phyloP scores from a whole-genome alignment of 257 asterid species.

The Henckelia pumila region DNA sequence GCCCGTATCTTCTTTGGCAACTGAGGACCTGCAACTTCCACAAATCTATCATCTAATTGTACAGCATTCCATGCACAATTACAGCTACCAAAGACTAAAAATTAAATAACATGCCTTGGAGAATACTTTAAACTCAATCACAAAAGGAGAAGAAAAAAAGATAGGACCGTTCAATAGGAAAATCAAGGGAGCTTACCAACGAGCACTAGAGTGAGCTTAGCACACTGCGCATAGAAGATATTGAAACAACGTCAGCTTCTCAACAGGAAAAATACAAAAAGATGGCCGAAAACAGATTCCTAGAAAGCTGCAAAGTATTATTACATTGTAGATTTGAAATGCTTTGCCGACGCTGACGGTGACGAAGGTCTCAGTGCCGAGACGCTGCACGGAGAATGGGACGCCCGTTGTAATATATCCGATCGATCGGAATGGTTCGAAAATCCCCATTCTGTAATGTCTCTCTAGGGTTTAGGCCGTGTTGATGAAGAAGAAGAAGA shows the following conservation, averaged over 20 bases:
- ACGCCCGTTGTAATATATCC: slow-evolving; percentile 75
- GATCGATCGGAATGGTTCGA: slow-evolving; percentile 82
- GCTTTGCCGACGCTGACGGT: slow-evolving; percentile 91
- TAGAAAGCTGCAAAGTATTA: too few species aligned
- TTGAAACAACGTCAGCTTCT: slow-evolving; percentile 23
- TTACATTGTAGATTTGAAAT: slow-evolving; percentile 82
- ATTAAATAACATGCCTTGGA: too few species aligned
- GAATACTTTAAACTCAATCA: neutral
- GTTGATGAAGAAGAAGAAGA: too few species aligned
- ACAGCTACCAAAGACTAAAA: neutral
- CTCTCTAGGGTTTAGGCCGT: too few species aligned
- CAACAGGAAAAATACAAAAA: neutral
- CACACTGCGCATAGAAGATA: slow-evolving; percentile 52
- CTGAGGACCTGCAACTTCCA: slow-evolving; percentile 64
- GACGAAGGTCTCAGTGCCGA: slow-evolving; percentile 87
- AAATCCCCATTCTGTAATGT: slow-evolving; percentile 46
- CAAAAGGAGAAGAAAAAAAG: neutral
- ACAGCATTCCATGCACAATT: neutral
- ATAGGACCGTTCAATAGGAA: neutral
- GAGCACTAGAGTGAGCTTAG: slow-evolving; percentile 77
- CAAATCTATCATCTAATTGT: neutral
- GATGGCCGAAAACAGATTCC: neutral
- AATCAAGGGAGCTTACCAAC: slow-evolving; percentile 58
- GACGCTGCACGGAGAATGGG: slow-evolving; percentile 84
- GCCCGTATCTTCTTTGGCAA: slow-evolving; percentile 94